Conservation (phyloP, 164 flowering plant genomes). For the Magnolia kwangsiensis region DNA sequence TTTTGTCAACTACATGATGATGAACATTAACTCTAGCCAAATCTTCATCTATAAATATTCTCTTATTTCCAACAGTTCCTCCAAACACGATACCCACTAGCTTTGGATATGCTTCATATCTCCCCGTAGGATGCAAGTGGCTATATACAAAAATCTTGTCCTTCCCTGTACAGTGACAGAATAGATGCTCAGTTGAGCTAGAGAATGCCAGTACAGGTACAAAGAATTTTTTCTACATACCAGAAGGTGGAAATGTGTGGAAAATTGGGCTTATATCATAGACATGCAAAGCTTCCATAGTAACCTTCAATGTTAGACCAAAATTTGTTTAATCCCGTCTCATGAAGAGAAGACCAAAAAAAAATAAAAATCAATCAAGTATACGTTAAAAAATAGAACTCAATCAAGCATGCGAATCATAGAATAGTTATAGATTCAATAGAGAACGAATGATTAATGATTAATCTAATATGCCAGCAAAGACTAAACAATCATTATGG, state of each 20-base stretch:
- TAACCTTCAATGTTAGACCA: conserved; percentile 92
- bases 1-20: conserved; percentile 90
- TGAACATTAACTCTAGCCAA: conserved; percentile 75
- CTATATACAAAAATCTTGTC: conserved; percentile 88
- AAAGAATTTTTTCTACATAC: conserved; percentile 27
- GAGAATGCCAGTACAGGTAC: not conserved
- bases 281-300: conserved; percentile 75
- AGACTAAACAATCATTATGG: too few species aligned
- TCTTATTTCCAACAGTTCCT: conserved; percentile 77
- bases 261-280: conserved; percentile 76
- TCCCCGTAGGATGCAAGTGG: conserved; percentile 70
- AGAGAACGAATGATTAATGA: too few species aligned
- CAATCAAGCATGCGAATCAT: too few species aligned
- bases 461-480: too few species aligned
- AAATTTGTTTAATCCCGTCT: conserved; percentile 85
- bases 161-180: conserved; percentile 48
- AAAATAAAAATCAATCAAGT: not conserved
- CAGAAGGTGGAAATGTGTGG: conserved; percentile 47
- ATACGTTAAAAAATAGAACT: not conserved
- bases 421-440: too few species aligned
- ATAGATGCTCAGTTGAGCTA: not conserved
- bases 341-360: conserved; percentile 64
- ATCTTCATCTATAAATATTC: conserved; percentile 85
- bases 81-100: conserved; percentile 90
- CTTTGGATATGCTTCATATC: conserved; percentile 78